phyloP scores from a whole-genome alignment of 2,329 filamentous ascomycete species.

The Xylariaceae sp. region DNA sequence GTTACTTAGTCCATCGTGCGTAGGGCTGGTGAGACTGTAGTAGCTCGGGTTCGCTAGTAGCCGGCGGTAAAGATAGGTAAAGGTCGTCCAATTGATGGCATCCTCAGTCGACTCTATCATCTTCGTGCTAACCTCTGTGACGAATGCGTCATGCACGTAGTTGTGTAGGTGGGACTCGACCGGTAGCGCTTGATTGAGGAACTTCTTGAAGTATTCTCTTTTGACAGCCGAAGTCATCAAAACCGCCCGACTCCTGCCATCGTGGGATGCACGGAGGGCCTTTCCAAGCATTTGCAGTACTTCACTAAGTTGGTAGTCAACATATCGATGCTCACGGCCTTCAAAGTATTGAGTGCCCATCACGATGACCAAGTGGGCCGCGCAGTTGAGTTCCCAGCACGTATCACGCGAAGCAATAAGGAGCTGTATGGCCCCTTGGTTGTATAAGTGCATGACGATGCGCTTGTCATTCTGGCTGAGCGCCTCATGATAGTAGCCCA shows the following conservation, averaged over 20 bases:
- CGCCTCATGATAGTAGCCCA: constrained; percentile 96
- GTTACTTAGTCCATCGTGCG: constrained; percentile 87
- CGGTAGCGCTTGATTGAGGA: constrained; percentile 89
- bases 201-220: constrained; percentile 98
- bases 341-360: constrained; percentile 99
- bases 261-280: constrained; percentile 70
- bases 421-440: constrained; percentile 82
- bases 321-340: constrained; percentile 90
- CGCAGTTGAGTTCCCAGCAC: constrained; percentile 89
- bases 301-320: constrained; percentile 92
- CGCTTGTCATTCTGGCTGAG: constrained; percentile 82
- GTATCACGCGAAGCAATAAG: constrained; percentile 74
- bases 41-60: constrained; percentile 94
- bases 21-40: constrained; percentile 83
- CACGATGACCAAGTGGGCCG: constrained; percentile 84
- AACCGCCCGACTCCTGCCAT: constrained; percentile 82
- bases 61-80: constrained; percentile 96
- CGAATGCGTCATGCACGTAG: constrained; percentile 91
- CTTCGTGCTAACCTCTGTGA: constrained; percentile 93
- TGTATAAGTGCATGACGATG: constrained; percentile 89
- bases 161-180: constrained; percentile 91
- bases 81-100: constrained; percentile 96
- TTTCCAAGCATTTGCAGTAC: constrained; percentile 98
- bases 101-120: constrained; percentile 94
- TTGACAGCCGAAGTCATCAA: constrained; percentile 93